Evolutionary conservation across 768 basidiomycete species (phyloP).

Genomic region (Pisolithus tinctorius): DNA sequence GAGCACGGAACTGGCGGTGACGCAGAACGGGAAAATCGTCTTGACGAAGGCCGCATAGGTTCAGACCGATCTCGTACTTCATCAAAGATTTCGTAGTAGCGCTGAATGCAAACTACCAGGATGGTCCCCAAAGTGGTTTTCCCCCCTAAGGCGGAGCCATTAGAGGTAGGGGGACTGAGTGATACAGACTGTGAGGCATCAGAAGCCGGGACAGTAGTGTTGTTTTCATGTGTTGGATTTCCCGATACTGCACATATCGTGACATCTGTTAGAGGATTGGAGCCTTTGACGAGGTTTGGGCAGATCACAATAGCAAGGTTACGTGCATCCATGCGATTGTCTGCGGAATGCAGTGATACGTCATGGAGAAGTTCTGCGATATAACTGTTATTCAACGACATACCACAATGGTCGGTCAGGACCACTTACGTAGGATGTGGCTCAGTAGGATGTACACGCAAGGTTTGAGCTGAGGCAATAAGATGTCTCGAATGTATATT

Average conservation of each 20-base stretch:
- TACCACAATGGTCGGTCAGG: not conserved
- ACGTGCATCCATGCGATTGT: conserved; percentile 76
- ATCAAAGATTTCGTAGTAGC: conserved; percentile 83
- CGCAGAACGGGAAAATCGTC: conserved; percentile 19
- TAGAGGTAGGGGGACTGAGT: conserved; percentile 13
- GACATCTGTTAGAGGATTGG: conserved; percentile 65
- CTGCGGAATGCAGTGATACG: conserved; percentile 57
- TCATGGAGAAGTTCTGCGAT: conserved; percentile 70
- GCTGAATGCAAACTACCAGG: conserved; percentile 71
- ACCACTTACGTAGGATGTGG: conserved; percentile 52
- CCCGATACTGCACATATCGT: conserved; percentile 63
- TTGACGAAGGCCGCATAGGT: conserved; percentile 32
- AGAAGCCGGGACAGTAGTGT: conserved; percentile 18
- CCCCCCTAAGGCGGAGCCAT: conserved; percentile 34
- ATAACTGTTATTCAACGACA: not conserved
- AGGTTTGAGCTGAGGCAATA: conserved; percentile 62
- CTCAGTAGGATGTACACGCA: conserved; percentile 72
- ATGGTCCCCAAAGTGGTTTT: conserved; percentile 64
- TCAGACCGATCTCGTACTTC: conserved; percentile 70
- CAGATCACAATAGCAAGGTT: conserved; percentile 76
- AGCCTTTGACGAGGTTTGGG: conserved; percentile 71
- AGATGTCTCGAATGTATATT: conserved; percentile 58
- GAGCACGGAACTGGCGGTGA: conserved; percentile 19
- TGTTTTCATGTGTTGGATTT: conserved; percentile 31
- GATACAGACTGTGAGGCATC: conserved; percentile 3